Evolutionary conservation across 2,329 filamentous ascomycete species (phyloP).

Genomic region (Fusarium sacchari): DNA sequence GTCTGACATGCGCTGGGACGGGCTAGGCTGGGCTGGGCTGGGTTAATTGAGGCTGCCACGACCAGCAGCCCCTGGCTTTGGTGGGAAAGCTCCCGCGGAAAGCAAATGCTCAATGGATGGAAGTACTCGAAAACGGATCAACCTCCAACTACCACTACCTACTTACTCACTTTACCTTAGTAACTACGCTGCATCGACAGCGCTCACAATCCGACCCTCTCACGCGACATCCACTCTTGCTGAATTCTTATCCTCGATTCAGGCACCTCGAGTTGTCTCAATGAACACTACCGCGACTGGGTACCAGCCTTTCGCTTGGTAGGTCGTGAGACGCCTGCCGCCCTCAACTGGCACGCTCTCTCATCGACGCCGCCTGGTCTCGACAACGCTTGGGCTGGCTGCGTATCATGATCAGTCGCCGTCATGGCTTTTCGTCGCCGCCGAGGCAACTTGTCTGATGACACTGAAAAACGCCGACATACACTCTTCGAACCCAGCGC

Average conservation of each 20-base stretch:
- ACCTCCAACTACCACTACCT: not conserved
- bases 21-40: conserved; percentile 1
- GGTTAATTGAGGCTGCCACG: conserved; percentile 38
- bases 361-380: conserved; percentile 27
- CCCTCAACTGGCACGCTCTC: conserved; percentile 23
- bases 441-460: conserved; percentile 68
- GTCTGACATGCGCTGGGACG: conserved; percentile 32
- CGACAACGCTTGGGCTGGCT: conserved; percentile 40
- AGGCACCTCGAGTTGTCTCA: conserved; percentile 27
- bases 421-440: conserved; percentile 71
- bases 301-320: conserved; percentile 41
- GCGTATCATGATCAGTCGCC: conserved; percentile 53
- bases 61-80: conserved; percentile 34
- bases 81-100: conserved; percentile 34
- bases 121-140: conserved; percentile 27
- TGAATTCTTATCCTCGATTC: conserved; percentile 10
- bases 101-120: conserved; percentile 20
- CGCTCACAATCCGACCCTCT: conserved; percentile 11
- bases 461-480: conserved; percentile 67
- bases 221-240: conserved; percentile 16
- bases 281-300: conserved; percentile 35
- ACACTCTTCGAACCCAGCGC: conserved; percentile 51
- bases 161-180: no score
- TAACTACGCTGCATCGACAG: conserved; percentile 16
- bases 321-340: conserved; percentile 40